Evolutionary conservation across 1,284 basidiomycete genomes (phyloP).

Genomic region (Vanrija humicola): DNA sequence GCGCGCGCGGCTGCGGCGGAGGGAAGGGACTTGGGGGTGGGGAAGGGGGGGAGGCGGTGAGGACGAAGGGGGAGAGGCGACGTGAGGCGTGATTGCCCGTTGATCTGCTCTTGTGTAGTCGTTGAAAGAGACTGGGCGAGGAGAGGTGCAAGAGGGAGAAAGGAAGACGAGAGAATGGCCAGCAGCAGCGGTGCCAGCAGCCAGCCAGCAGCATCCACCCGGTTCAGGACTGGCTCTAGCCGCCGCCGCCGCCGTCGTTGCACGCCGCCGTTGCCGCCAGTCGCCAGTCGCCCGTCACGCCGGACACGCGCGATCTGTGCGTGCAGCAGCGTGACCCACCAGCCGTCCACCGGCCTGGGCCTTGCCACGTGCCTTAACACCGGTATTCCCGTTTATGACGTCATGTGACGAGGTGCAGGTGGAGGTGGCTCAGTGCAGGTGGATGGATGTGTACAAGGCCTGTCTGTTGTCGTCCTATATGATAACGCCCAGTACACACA

Average conservation of each 20-base stretch:
- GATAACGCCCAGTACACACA: too few relatives aligned
- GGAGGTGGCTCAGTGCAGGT: too few relatives aligned
- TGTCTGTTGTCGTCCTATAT: too few relatives aligned
- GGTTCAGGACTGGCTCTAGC: neutral
- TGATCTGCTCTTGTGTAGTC: constrained; percentile 17
- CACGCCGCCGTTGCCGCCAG: neutral
- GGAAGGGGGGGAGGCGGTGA: constrained; percentile 3
- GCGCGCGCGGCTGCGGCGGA: neutral
- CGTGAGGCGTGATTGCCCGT: constrained; percentile 4
- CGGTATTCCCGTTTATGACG: too few relatives aligned
- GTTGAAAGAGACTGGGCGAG: constrained; percentile 26
- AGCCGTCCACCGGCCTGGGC: too few relatives aligned
- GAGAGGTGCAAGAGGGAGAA: constrained; percentile 7
- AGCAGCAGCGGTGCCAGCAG: too few relatives aligned
- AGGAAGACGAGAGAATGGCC: constrained; percentile 6
- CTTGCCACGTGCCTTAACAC: too few relatives aligned
- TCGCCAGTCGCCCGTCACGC: too few relatives aligned
- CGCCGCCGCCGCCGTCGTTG: neutral
- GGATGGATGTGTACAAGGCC: too few relatives aligned
- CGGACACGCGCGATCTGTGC: neutral
- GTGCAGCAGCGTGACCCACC: neutral
- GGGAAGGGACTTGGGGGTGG: constrained; percentile 8
- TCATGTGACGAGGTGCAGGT: too few relatives aligned
- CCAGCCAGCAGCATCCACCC: neutral
- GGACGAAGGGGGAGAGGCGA: constrained; percentile 6